Percentiles rank a stretch among this genome's conserved stretches.
phyloP scores from a whole-genome alignment of 148 eudicot species.

The Rhododendron williamsianum region DNA sequence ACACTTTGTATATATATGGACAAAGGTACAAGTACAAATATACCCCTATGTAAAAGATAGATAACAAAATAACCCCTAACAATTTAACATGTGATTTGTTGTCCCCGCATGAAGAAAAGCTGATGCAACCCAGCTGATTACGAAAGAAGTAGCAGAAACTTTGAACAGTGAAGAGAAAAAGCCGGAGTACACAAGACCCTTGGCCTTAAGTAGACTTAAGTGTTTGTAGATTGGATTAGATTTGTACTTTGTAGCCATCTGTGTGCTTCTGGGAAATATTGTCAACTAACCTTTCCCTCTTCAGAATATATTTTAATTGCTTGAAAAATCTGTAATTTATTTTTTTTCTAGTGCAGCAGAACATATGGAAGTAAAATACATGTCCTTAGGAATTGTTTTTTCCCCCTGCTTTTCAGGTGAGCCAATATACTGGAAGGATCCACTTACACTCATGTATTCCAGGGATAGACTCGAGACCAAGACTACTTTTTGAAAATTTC shows the following conservation, averaged over 20 bases:
- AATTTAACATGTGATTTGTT: not conserved
- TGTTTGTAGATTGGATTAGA: not conserved
- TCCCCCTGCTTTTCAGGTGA: slow-evolving; percentile 48
- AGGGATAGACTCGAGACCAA: slow-evolving; percentile 63
- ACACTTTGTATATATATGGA: no score
- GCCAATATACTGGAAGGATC: slow-evolving; percentile 87
- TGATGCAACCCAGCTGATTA: not conserved
- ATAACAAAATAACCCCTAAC: no score
- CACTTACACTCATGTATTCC: slow-evolving; percentile 71
- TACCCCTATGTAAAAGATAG: no score
- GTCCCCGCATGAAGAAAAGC: not conserved
- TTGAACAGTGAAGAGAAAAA: not conserved
- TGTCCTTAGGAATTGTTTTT: not conserved
- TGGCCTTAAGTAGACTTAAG: not conserved
- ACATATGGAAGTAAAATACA: not conserved
- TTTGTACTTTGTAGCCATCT: not conserved
- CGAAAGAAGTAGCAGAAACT: not conserved
- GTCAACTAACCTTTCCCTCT: not conserved
- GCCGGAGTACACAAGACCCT: not conserved
- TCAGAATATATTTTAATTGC: not conserved
- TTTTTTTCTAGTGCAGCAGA: not conserved
- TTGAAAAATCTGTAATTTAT: not conserved
- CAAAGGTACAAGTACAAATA: no score
- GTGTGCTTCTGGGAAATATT: not conserved
- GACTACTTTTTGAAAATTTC: slow-evolving; percentile 71